Conservation (phyloP, 768 basidiomycete genomes). For the Austroboletus eburneus region DNA sequence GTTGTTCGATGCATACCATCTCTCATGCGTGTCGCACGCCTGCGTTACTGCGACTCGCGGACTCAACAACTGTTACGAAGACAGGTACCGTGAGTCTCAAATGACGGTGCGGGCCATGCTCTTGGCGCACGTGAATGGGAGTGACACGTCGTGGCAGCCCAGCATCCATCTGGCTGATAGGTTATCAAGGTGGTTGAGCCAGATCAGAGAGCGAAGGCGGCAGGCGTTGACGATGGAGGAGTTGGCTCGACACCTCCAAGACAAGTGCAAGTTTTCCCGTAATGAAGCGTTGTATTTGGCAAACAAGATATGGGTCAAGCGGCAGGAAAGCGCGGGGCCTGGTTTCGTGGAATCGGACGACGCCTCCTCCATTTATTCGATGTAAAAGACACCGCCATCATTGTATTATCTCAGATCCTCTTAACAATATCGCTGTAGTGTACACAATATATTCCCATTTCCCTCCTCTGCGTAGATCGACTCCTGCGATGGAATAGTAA, state of each 20-base stretch:
- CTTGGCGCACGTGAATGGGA: constrained; percentile 13
- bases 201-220: constrained; percentile 9
- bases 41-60: constrained; percentile 38
- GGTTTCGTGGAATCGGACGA: too few species aligned
- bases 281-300: constrained; percentile 22
- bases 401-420: too few species aligned
- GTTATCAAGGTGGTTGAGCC: constrained; percentile 19
- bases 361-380: too few species aligned
- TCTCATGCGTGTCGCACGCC: constrained; percentile 30
- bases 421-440: too few species aligned
- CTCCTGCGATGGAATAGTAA: too few species aligned
- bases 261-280: constrained; percentile 19
- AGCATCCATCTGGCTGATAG: constrained; percentile 21
- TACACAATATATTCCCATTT: too few species aligned
- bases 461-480: too few species aligned
- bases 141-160: constrained; percentile 21
- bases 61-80: constrained; percentile 16
- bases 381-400: too few species aligned
- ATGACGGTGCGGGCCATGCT: constrained; percentile 20
- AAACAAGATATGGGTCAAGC: constrained; percentile 20
- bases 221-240: constrained; percentile 16
- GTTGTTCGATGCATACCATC: constrained; percentile 25
- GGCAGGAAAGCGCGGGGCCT: constrained; percentile 16
- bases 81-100: constrained; percentile 34
- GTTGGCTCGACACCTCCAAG: constrained; percentile 21